Conservation (phyloP, 2,329 filamentous ascomycete genomes). For the Penicillium olsonii region DNA sequence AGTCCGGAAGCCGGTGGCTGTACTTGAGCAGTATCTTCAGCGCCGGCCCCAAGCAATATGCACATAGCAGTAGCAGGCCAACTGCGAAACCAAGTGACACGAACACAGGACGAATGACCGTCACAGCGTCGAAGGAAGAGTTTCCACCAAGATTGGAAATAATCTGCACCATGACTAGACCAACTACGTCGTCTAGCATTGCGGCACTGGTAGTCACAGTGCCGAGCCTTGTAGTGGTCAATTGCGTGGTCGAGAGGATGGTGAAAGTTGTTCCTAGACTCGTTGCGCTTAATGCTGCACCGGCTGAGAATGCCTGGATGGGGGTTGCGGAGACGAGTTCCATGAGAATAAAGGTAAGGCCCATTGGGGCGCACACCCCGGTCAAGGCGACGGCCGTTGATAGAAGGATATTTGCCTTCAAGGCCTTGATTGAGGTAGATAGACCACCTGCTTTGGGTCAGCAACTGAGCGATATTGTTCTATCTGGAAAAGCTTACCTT, state of each 20-base stretch:
- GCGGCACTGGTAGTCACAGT: slow-evolving; percentile 57
- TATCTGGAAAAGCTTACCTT: slow-evolving; percentile 49
- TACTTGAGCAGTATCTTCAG: slow-evolving; percentile 7
- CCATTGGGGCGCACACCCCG: slow-evolving; percentile 66
- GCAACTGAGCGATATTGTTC: neutral
- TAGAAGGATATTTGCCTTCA: slow-evolving; percentile 62
- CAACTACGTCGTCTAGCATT: slow-evolving; percentile 38
- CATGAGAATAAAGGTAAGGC: slow-evolving; percentile 62
- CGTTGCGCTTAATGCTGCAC: slow-evolving; percentile 72
- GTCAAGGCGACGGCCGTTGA: slow-evolving; percentile 65
- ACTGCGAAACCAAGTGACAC: slow-evolving; percentile 46
- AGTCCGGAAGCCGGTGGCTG: slow-evolving; percentile 8
- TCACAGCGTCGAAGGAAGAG: slow-evolving; percentile 38
- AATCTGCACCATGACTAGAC: slow-evolving; percentile 74
- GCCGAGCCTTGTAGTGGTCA: slow-evolving; percentile 58
- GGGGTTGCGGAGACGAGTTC: slow-evolving; percentile 51
- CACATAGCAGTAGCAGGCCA: slow-evolving; percentile 30
- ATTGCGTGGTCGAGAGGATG: slow-evolving; percentile 61
- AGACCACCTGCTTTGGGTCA: slow-evolving; percentile 25
- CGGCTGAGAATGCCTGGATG: slow-evolving; percentile 70
- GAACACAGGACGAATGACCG: slow-evolving; percentile 53
- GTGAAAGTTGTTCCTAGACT: slow-evolving; percentile 72
- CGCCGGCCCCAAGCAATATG: slow-evolving; percentile 16
- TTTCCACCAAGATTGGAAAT: slow-evolving; percentile 64
- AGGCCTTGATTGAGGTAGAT: slow-evolving; percentile 43